Conservation (phyloP, 495 filamentous ascomycete species). For the Haplographium delicatum region DNA sequence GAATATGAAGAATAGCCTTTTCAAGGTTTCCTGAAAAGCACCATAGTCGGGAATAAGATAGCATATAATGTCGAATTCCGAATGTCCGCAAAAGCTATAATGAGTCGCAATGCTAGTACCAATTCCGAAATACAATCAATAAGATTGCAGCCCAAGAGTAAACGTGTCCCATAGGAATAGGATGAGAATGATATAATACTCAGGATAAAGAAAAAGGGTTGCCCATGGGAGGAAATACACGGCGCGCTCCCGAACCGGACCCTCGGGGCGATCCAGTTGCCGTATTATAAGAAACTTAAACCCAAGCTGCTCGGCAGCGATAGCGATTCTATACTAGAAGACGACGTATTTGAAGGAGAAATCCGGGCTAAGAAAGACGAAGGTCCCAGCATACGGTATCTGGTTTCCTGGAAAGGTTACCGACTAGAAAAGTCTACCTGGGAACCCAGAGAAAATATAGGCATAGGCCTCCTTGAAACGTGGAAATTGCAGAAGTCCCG, state of each 20-base stretch:
- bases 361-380: too few relatives aligned
- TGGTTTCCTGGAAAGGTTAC: too few relatives aligned
- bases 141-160: conserved; percentile 11
- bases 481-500: too few relatives aligned
- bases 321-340: too few relatives aligned
- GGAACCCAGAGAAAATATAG: too few relatives aligned
- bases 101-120: conserved; percentile 2
- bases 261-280: conserved; percentile 4
- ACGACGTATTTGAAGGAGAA: too few relatives aligned
- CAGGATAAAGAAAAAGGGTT: conserved; percentile 12
- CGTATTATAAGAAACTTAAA: conserved; percentile 17
- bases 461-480: too few relatives aligned
- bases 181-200: conserved; percentile 12
- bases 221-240: conserved; percentile 13
- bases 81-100: conserved; percentile 11
- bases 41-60: conserved; percentile 13
- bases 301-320: too few relatives aligned
- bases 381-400: too few relatives aligned
- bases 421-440: too few relatives aligned
- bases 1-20: conserved; percentile 22
- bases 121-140: conserved; percentile 10
- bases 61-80: conserved; percentile 23
- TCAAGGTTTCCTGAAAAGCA: conserved; percentile 22
- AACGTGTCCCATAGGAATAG: conserved; percentile 11
- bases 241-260: conserved; percentile 4